Evolutionary conservation across 129 eudicot species (phyloP), one percentile per base, ranked within the genome.

Genomic region (Solidago caesia): DNA sequence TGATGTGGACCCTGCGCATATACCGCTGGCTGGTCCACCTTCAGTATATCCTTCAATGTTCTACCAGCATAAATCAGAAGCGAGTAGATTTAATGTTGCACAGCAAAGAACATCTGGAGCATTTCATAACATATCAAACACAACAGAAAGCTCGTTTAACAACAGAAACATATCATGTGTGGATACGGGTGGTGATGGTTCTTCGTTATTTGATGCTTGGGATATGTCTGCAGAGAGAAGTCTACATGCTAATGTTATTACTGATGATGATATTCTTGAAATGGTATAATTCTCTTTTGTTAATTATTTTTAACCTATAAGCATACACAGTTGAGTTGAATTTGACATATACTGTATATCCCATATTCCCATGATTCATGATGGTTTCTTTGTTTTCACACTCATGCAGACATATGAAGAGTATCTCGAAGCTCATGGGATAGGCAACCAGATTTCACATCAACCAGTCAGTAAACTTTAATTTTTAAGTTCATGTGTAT

Each of bases 211-310:
- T 56, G 86, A 86, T 76, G 77, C 67, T 43, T 86, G 90, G 95
- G 84, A 85, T 61, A 75, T 77, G 78, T 60, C 92, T 74, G 75
- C 87, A 52, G 93, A 87, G 47, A 79, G 88, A 69, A 85, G 80
- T 74, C 77, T 79, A 7, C 78, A 73, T 68, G 57, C 71, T 78
- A 84, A 82, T 82, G 87, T 67, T 67, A 74, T 90, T 58, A 88
- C 98, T 46, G 98, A 90, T 52, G 98, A 93, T 67, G 98, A 93
- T 73, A 88, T 93, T 29, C 90, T 93, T 74, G 96, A 88, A 71
- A 93, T 93, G 97, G 98, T 92, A 87, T 45, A 11, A 21, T 21
- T 21, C 21, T 21, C 21, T 21, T 21, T 21, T 21, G 21, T 21
- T 21, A 21, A 21, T 21, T 21, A 21, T 21, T 21, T 21, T 21